phyloP scores from a whole-genome alignment of 306 rosid genomes.

The Quercus cerris region DNA sequence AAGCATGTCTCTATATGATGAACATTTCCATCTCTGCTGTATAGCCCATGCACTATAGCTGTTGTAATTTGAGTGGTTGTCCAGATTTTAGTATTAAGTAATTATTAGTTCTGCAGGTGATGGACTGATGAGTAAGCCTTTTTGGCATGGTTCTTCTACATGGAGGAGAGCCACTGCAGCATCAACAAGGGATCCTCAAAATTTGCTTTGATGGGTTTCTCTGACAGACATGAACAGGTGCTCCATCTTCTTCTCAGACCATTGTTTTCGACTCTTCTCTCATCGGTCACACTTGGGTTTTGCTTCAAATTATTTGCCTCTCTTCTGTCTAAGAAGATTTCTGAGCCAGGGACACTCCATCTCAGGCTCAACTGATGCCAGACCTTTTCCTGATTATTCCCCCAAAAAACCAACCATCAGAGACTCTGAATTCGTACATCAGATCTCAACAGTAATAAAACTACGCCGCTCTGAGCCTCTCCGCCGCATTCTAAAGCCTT shows the following conservation, averaged over 20 bases:
- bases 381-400: slow-evolving; percentile 88
- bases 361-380: slow-evolving; percentile 33
- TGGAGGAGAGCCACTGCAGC: slow-evolving; percentile 16
- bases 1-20: neutral
- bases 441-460: slow-evolving; percentile 55
- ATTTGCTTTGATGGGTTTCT: slow-evolving; percentile 37
- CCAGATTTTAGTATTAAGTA: neutral
- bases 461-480: slow-evolving; percentile 68
- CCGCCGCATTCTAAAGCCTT: slow-evolving; percentile 52
- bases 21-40: neutral
- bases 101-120: slow-evolving; percentile 22
- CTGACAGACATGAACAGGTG: slow-evolving; percentile 57
- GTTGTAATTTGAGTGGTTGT: neutral
- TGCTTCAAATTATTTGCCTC: slow-evolving; percentile 17
- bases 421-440: slow-evolving; percentile 62
- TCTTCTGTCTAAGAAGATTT: slow-evolving; percentile 16
- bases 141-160: slow-evolving; percentile 12
- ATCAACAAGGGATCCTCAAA: slow-evolving; percentile 16
- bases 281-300: neutral
- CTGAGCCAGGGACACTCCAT: slow-evolving; percentile 20
- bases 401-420: slow-evolving; percentile 56
- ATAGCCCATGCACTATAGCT: neutral
- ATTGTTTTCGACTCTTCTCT: slow-evolving; percentile 21
- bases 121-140: slow-evolving; percentile 27
- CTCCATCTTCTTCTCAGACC: slow-evolving; percentile 24